Percentiles rank a stretch among this genome's conserved stretches.
Evolutionary conservation across 805 yeast species (phyloP).

Genomic region (Cyberlindnera maritima): DNA sequence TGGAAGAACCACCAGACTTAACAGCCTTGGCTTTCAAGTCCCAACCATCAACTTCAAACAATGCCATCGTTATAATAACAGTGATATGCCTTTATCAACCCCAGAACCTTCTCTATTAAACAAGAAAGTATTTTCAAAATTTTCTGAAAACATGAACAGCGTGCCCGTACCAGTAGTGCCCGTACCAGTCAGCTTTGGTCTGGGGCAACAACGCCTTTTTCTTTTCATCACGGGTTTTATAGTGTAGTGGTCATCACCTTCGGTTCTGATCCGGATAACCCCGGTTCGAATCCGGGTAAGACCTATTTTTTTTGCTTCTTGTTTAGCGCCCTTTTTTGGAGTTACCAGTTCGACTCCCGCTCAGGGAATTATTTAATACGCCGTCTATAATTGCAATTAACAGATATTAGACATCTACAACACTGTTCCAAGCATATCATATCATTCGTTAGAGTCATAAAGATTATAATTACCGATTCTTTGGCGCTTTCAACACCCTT

Average conservation of each 20-base stretch:
- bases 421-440: neutral
- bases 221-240: constrained; percentile 13
- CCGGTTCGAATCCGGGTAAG: constrained; percentile 35
- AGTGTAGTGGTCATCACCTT: constrained; percentile 33
- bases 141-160: neutral
- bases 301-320: constrained; percentile 21
- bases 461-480: neutral
- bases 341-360: neutral
- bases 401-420: too few relatives aligned
- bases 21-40: constrained; percentile 54
- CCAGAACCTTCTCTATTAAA: too few relatives aligned
- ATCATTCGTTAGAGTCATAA: neutral
- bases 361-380: too few relatives aligned
- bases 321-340: neutral
- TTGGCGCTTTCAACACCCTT: neutral
- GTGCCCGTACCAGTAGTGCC: neutral
- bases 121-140: too few relatives aligned
- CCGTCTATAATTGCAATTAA: too few relatives aligned
- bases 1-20: constrained; percentile 38
- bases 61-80: constrained; percentile 43
- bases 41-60: constrained; percentile 86
- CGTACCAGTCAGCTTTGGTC: neutral
- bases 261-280: constrained; percentile 33
- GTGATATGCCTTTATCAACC: neutral
- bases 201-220: too few relatives aligned